Base-by-base conservation (phyloP, 1,139 yeast species). In the Geotrichum reessii region DNA sequence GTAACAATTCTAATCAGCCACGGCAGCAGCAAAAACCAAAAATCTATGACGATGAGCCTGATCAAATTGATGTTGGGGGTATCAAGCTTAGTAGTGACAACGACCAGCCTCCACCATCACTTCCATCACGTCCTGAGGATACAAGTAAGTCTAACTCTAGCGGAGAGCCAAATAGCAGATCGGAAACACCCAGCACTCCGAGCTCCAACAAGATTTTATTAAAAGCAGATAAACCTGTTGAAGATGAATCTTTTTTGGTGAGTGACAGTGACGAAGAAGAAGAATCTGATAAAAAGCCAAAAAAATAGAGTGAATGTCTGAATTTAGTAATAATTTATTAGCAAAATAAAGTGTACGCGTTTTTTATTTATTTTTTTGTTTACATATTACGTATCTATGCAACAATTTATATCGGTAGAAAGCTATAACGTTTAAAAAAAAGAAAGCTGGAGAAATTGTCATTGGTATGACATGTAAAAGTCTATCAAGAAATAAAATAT, bases 231-330 rank as follows among this genome's bases (percentile, higher is more conserved):
- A 77, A 77, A 3, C 70, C 73, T 37, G 64, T 78, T 28, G 80
- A 77, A 59, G 79, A 82, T 46, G 90, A 85, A 66, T 87, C 89
- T 1, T 86, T 86, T 67, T 77, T 84, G 67, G 85, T 86, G 31
- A 86, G 86, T 57, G 91, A 86, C 66, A 82, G 86, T 67, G 92
- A 86, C 63, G 90, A 85, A 57, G 89, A 85, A 59, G 83, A 80
- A 17, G 61, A 50, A 31, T 37, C 33, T 19, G 52, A 28, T 27
- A 48, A 28, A 24, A 48, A 48, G 8, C 5, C 9, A n/a, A 37
- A 37, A 37, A 37, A 37, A 37, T 37, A 37, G 8, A 37, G 9
- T 5, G 21, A 9, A 37, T 37, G 44, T n/a, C 44, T 37, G 44
- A 17, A 37, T 37, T 37, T 14, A 17, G 44, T 37, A 37, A 33